Base-by-base conservation (phyloP, 768 basidiomycete species). In the Pleurotus platypus region DNA sequence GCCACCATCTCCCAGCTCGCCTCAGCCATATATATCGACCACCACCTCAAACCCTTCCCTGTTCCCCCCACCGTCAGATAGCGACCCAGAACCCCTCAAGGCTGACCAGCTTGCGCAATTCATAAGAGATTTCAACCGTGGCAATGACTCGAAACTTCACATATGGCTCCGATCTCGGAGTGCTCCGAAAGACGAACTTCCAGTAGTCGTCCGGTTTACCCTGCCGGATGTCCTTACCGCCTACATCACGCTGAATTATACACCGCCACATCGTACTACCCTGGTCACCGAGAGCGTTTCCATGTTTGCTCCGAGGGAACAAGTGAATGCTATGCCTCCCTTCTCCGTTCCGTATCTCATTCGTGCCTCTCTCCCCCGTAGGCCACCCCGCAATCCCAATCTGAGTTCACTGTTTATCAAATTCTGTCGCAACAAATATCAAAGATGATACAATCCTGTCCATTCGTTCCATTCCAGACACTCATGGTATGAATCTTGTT, bases 281-380 rank as follows among this genome's bases (percentile, higher is more conserved):
- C 70, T 84, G 39, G 61, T 79, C 11, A 78, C 86, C 27, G 87
- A 89, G 63, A 86, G 77, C 55, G 76, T 88, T 45, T 77, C 83
- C n/a, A 80, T 78, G 8, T 89, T 90, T 67, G 89, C 87, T 5
- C 84, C 90, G 20, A 75, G 89, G 63, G 90, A 92, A 73, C 78
- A 74, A 73, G 89, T 87, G 60, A 51, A 76, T 16, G 15, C 13
- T 26, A 37, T n/a, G n/a, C 27, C 47, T 22, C 22, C 57, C 64
- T 48, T 49, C 57, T 11, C 56, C 51, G 27, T 24, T 24, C 43
- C 30, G 4, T 35, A 35, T 35, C 30, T 35, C 30, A 35, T 35
- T 39, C 46, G 39, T 43, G 18, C 22, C 11, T 16, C 12, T 51
- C 16, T 15, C 27, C 39, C 45, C 37, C 49, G 27, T 37, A 90